These are phyloP conservation scores for Schizochytrium sp. DNA, from an alignment of 108 stramenopile genomes.

Conservation along the genomic window DNA sequence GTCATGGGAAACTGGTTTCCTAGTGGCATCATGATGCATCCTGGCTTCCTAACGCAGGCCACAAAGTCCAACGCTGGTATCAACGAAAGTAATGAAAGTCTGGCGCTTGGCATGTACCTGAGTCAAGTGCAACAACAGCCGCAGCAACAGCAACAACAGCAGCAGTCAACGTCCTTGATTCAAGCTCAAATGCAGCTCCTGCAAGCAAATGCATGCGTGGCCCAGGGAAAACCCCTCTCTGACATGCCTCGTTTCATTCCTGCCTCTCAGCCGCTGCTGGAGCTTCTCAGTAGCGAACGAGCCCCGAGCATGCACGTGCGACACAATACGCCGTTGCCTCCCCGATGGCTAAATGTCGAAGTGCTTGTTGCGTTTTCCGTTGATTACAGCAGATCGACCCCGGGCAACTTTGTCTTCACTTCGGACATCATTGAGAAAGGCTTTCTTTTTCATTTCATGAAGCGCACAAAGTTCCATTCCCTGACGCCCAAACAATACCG, in stretches of 20 bases:
- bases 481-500: conserved; percentile 16
- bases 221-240: not conserved
- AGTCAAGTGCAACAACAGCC: not conserved
- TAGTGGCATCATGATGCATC: no score
- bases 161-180: not conserved
- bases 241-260: not conserved
- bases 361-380: not conserved
- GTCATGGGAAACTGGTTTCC: no score
- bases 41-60: no score
- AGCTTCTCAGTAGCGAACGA: not conserved
- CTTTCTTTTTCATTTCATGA: not conserved
- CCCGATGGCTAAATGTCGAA: conserved; percentile 1
- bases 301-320: not conserved
- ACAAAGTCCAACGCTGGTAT: no score
- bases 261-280: not conserved
- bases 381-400: not conserved
- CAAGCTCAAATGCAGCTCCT: not conserved
- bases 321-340: not conserved
- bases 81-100: no score
- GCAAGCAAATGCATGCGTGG: not conserved
- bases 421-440: conserved; percentile 6
- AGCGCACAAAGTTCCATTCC: not conserved
- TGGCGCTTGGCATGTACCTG: no score
- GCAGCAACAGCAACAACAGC: not conserved
- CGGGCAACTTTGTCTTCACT: not conserved